A percentile compares a stretch with the other conserved stretches of the same genome.
These are phyloP conservation scores for Delonix regia DNA, from an alignment of 306 rosid genomes.

Conservation along the genomic window DNA sequence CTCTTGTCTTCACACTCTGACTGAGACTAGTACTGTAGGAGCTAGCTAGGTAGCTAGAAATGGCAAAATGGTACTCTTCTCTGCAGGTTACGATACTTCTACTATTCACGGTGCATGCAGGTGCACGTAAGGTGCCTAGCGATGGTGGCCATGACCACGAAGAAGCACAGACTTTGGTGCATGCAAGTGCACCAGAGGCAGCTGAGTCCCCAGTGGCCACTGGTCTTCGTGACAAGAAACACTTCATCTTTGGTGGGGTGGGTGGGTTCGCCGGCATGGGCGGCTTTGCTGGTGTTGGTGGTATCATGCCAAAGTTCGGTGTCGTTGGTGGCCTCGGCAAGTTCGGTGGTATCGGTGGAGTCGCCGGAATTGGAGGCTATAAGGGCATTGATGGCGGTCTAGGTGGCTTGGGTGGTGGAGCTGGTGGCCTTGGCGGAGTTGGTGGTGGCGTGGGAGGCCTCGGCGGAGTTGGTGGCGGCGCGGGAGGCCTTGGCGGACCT, in stretches of 20 bases:
- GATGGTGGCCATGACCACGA: background rate
- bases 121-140: constrained; percentile 54
- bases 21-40: background rate
- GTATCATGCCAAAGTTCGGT: background rate
- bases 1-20: background rate
- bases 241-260: constrained; percentile 55
- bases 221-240: constrained; percentile 55
- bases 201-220: background rate
- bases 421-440: constrained; percentile 14
- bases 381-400: constrained; percentile 39
- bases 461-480: constrained; percentile 12
- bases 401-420: constrained; percentile 38
- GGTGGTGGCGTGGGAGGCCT: constrained; percentile 15
- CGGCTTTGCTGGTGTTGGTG: constrained; percentile 27
- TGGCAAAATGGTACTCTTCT: constrained; percentile 35
- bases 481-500: constrained; percentile 30
- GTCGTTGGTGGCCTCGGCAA: constrained; percentile 7
- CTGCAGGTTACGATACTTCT: constrained; percentile 27
- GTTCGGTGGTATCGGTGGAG: constrained; percentile 11
- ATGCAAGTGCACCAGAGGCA: constrained; percentile 44
- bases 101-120: constrained; percentile 45
- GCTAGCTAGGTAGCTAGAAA: constrained; percentile 29
- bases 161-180: constrained; percentile 25
- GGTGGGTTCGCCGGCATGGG: constrained; percentile 62
- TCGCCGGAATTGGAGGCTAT: constrained; percentile 17